phyloP scores from a whole-genome alignment of 768 basidiomycete genomes.

The Pleurotus cornucopiae region DNA sequence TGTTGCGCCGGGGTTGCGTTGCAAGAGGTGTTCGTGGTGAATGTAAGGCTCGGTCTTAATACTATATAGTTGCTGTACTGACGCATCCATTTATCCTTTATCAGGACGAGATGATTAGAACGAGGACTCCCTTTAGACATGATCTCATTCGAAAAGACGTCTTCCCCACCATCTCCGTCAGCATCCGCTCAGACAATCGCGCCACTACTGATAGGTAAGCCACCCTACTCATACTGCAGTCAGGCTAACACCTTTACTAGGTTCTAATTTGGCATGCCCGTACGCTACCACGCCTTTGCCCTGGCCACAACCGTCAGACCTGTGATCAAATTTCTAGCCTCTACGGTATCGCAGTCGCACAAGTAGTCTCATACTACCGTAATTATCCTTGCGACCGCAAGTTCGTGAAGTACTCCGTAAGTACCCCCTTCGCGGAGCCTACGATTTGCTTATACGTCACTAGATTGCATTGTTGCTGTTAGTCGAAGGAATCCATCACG shows the following conservation, averaged over 20 bases:
- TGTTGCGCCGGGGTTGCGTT: too few species aligned
- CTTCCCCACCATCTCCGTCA: neutral
- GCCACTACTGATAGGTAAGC: neutral
- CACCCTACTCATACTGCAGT: neutral
- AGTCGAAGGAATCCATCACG: neutral
- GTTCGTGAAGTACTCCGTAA: neutral
- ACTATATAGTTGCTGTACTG: too few species aligned
- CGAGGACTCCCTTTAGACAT: too few species aligned
- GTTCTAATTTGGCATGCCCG: neutral
- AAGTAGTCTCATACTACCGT: neutral
- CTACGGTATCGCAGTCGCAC: neutral
- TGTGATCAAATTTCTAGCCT: neutral
- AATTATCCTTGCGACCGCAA: neutral
- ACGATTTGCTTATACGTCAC: neutral
- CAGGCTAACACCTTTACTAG: neutral
- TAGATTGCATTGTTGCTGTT: neutral
- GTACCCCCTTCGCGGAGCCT: neutral
- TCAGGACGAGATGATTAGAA: too few species aligned
- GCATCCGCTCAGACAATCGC: neutral
- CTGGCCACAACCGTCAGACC: neutral
- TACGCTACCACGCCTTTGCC: neutral
- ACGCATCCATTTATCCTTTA: too few species aligned
- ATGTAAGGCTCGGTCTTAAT: too few species aligned
- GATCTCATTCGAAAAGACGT: too few species aligned
- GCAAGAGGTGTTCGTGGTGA: too few species aligned